Percentiles rank a stretch among this genome's conserved stretches.
phyloP scores from a whole-genome alignment of 2,329 filamentous ascomycete genomes.

The Fusarium oligoseptatum region DNA sequence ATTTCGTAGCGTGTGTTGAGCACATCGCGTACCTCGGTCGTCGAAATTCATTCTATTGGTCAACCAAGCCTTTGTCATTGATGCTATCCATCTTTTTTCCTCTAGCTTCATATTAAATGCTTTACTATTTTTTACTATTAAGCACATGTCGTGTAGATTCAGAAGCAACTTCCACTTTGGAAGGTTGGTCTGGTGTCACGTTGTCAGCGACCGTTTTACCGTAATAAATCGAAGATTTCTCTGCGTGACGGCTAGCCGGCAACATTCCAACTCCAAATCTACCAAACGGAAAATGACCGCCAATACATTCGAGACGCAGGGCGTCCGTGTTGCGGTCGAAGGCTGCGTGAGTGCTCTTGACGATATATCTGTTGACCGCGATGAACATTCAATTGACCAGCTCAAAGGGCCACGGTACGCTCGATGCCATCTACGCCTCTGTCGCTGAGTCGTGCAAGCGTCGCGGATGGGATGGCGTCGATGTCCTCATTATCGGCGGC shows the following conservation, averaged over 20 bases:
- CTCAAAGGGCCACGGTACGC: constrained; percentile 84
- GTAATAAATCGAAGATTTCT: constrained; percentile 26
- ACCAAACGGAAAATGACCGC: constrained; percentile 46
- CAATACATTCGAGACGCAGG: constrained; percentile 54
- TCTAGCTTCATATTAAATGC: neutral
- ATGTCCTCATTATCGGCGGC: constrained; percentile 93
- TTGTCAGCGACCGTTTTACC: constrained; percentile 1
- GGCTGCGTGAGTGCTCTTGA: constrained; percentile 77
- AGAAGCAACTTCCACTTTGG: neutral
- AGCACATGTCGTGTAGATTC: neutral
- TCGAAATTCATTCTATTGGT: neutral
- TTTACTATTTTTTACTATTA: neutral
- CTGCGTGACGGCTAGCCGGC: constrained; percentile 26
- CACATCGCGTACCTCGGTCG: neutral
- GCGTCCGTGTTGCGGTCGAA: constrained; percentile 84
- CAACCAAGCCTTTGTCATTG: neutral
- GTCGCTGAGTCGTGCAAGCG: constrained; percentile 76
- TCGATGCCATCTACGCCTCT: constrained; percentile 91
- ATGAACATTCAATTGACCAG: constrained; percentile 41
- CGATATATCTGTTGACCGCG: neutral
- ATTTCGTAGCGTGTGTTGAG: neutral
- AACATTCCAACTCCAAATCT: constrained; percentile 33
- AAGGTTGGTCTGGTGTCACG: constrained; percentile 6
- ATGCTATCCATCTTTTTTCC: neutral
- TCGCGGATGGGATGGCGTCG: constrained; percentile 84